These are phyloP conservation scores for Avena eriantha DNA, from an alignment of 176 grass and related monocot genomes.

Conservation along the genomic window DNA sequence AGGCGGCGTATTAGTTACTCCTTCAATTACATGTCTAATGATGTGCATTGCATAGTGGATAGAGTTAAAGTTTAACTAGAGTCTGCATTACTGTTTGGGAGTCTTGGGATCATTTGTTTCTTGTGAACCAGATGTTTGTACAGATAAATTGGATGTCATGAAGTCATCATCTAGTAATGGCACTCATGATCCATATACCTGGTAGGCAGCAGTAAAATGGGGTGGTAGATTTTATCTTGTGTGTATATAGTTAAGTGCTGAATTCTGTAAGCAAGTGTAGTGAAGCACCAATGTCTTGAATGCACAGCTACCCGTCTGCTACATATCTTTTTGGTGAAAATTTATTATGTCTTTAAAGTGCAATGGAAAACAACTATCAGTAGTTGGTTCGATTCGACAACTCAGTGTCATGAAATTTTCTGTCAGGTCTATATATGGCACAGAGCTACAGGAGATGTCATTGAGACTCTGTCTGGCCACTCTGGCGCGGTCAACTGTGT, in stretches of 20 bases:
- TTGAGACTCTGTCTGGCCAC: conserved; percentile 76
- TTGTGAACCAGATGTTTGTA: background rate
- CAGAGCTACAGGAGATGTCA: conserved; percentile 67
- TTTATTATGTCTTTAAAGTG: background rate
- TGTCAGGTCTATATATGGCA: conserved; percentile 95
- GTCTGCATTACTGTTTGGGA: background rate
- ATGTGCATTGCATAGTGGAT: conserved; percentile 9
- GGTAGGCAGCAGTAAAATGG: conserved; percentile 9
- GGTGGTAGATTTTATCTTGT: background rate
- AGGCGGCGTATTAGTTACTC: conserved; percentile 17
- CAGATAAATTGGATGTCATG: background rate
- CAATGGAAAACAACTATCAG: background rate
- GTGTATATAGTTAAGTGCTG: background rate
- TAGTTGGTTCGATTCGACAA: background rate
- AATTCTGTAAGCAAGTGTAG: conserved; percentile 7
- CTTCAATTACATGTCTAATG: conserved; percentile 10
- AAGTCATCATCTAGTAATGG: conserved; percentile 16
- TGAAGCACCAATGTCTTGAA: conserved; percentile 14
- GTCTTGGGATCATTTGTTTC: background rate
- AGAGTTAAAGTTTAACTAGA: conserved; percentile 3
- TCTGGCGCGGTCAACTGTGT: conserved; percentile 87
- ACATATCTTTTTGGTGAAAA: background rate
- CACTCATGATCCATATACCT: conserved; percentile 24
- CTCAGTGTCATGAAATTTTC: conserved; percentile 17
- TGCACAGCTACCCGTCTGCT: background rate